Conservation (phyloP, 2,329 filamentous ascomycete species). For the Aspergillus calidoustus region DNA sequence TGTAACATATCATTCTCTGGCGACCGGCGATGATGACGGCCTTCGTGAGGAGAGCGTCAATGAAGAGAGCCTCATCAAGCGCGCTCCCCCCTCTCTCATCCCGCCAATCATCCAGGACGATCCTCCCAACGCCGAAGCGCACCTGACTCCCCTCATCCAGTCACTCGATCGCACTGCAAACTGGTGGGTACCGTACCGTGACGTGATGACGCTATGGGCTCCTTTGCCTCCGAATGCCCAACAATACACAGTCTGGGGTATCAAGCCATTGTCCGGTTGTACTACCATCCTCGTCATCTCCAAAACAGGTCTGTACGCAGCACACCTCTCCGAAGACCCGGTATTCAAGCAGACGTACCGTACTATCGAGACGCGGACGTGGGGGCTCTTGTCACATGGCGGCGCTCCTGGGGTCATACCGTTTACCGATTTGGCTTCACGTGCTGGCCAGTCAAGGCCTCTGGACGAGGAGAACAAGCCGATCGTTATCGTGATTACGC, state of each 20-base stretch:
- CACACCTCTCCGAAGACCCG: not conserved
- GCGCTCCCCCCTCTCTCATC: not conserved
- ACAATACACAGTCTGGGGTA: not conserved
- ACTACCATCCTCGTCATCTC: not conserved
- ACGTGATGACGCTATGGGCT: not conserved
- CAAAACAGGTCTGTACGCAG: not conserved
- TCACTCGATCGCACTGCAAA: not conserved
- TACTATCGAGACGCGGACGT: too few relatives aligned
- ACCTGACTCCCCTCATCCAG: not conserved
- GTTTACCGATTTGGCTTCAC: not conserved
- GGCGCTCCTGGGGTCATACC: too few relatives aligned
- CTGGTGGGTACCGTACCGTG: not conserved
- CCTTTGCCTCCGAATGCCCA: not conserved
- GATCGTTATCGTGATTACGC: not conserved
- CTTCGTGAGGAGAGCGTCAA: too few relatives aligned
- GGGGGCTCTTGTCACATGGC: too few relatives aligned
- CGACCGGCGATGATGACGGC: not conserved
- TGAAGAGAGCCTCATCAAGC: not conserved
- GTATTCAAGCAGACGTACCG: not conserved
- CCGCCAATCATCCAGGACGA: not conserved
- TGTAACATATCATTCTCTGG: not conserved
- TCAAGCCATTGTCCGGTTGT: not conserved
- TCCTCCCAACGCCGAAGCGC: not conserved
- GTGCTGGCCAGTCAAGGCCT: not conserved
- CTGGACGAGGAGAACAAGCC: not conserved